phyloP scores from a whole-genome alignment of 169 alveolate genomes.

The Plasmodium relictum region DNA sequence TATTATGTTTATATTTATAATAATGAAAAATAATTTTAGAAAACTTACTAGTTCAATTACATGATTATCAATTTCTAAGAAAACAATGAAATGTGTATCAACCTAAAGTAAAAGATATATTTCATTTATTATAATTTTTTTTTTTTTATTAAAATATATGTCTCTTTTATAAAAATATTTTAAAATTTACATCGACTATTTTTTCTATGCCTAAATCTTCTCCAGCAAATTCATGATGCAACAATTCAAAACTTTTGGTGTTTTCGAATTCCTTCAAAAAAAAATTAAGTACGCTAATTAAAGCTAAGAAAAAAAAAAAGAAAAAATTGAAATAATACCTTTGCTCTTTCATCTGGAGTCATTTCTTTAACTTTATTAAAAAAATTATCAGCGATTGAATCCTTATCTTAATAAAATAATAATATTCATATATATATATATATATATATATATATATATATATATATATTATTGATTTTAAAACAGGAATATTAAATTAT shows the following conservation, averaged over 20 bases:
- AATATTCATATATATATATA: not conserved
- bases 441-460: not conserved
- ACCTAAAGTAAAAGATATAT: conserved; percentile 20
- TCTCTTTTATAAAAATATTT: conserved; percentile 1
- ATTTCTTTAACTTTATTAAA: conserved; percentile 35
- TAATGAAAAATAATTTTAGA: not conserved
- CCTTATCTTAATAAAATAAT: conserved; percentile 45
- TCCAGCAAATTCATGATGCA: conserved; percentile 61
- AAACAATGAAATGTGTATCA: conserved; percentile 68
- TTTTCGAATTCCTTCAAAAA: conserved; percentile 50
- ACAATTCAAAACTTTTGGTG: conserved; percentile 20
- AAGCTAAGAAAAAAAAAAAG: not conserved
- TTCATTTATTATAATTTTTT: not conserved
- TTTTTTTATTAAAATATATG: not conserved
- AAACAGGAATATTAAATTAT: not conserved
- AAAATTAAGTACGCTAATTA: not conserved
- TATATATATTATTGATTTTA: not conserved
- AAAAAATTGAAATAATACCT: conserved; percentile 22
- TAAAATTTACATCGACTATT: conserved; percentile 16
- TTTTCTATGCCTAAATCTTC: conserved; percentile 5
- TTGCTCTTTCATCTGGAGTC: conserved; percentile 38
- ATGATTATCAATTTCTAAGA: conserved; percentile 27
- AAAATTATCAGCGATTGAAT: conserved; percentile 26
- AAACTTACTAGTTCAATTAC: conserved; percentile 40
- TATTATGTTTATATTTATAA: not conserved